Evolutionary conservation across 352 stramenopile genomes (phyloP).

Genomic region (Lagenidium sp.): DNA sequence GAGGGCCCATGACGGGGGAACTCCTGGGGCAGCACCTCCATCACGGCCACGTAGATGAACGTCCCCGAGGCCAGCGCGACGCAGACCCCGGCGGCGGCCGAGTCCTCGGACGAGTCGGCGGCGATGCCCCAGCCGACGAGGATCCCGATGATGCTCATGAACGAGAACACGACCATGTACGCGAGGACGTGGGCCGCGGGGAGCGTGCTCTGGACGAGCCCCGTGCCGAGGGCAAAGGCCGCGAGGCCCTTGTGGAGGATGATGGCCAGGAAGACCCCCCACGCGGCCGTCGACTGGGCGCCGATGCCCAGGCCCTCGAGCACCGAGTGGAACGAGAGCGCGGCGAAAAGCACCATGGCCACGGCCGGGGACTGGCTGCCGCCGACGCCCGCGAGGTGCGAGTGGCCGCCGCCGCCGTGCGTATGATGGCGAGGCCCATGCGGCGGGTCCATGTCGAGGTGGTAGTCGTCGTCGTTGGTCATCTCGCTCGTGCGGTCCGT

Average conservation of each 20-base stretch:
- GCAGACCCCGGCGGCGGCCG: slow-evolving; percentile 32
- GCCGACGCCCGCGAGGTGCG: slow-evolving; percentile 14
- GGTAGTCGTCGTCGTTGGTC: slow-evolving; percentile 22
- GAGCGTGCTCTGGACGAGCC: slow-evolving; percentile 55
- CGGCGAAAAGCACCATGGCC: slow-evolving; percentile 64
- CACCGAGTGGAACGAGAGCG: slow-evolving; percentile 76
- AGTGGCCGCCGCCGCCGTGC: slow-evolving; percentile 12
- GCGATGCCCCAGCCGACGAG: slow-evolving; percentile 35
- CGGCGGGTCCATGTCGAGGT: slow-evolving; percentile 8
- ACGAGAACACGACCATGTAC: slow-evolving; percentile 45
- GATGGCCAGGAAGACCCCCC: slow-evolving; percentile 71
- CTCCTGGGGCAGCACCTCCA: slow-evolving; percentile 80
- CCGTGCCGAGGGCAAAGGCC: slow-evolving; percentile 59
- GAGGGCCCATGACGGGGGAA: slow-evolving; percentile 33
- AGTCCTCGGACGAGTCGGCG: slow-evolving; percentile 26
- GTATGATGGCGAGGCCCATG: slow-evolving; percentile 7
- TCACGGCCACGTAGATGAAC: slow-evolving; percentile 83
- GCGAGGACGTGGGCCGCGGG: slow-evolving; percentile 24
- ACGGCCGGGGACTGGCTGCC: slow-evolving; percentile 35
- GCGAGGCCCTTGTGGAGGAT: slow-evolving; percentile 73
- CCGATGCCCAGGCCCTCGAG: slow-evolving; percentile 70
- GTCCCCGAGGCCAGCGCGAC: slow-evolving; percentile 68
- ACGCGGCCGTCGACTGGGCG: slow-evolving; percentile 54
- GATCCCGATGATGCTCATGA: slow-evolving; percentile 49
- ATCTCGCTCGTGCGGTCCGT: slow-evolving; percentile 32